Evolutionary conservation across 495 filamentous ascomycete species (phyloP).

Genomic region (Collariella sp.): DNA sequence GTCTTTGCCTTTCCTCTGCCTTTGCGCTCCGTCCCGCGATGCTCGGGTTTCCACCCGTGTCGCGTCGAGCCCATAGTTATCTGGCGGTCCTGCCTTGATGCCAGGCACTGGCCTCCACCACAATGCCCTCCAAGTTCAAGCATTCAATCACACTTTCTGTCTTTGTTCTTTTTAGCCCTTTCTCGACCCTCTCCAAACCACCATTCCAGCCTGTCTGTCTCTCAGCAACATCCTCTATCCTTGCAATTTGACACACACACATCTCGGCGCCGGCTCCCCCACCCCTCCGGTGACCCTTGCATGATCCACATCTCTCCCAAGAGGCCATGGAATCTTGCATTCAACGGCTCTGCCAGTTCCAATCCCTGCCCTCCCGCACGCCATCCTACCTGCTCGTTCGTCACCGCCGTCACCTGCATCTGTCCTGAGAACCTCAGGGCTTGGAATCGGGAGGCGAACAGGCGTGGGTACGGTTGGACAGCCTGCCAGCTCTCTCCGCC

Average conservation of each 20-base stretch:
- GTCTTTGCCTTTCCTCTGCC: constrained; percentile 16
- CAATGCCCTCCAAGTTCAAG: neutral
- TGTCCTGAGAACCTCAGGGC: neutral
- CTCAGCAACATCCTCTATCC: constrained; percentile 14
- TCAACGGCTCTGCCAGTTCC: constrained; percentile 23
- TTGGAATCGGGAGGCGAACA: neutral
- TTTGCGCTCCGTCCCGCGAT: constrained; percentile 9
- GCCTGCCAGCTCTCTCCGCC: neutral
- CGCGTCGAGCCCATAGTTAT: neutral
- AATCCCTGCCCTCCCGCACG: constrained; percentile 18
- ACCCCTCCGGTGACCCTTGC: constrained; percentile 25
- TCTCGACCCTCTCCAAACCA: neutral
- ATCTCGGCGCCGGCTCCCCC: constrained; percentile 15
- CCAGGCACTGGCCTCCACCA: neutral
- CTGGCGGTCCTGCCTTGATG: constrained; percentile 1
- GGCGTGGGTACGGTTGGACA: neutral
- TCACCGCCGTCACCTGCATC: constrained; percentile 10
- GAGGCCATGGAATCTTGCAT: constrained; percentile 32
- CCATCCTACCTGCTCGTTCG: constrained; percentile 8
- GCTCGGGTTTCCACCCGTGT: neutral
- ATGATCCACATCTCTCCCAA: constrained; percentile 25
- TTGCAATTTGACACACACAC: constrained; percentile 18
- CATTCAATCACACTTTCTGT: neutral
- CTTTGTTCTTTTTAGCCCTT: neutral
- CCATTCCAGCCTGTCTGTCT: neutral